These are phyloP conservation scores for Neonectria coccinea DNA, from an alignment of 2,329 filamentous ascomycete species.

Conservation along the genomic window DNA sequence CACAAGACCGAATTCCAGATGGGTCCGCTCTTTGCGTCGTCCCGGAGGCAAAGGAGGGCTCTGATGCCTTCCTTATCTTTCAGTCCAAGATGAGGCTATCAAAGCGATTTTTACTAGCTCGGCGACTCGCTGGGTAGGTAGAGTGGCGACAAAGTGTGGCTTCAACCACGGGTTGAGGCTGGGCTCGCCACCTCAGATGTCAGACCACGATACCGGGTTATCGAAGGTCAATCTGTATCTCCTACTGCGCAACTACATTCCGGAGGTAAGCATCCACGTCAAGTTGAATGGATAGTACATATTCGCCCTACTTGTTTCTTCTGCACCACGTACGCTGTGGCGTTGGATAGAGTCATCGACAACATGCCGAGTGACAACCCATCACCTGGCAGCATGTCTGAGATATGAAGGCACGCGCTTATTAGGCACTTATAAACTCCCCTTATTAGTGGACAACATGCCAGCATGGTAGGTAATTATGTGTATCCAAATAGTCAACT, in stretches of 20 bases:
- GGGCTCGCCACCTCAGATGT: not conserved
- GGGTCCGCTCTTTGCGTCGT: not conserved
- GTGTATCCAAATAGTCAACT: not conserved
- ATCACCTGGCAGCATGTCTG: not conserved
- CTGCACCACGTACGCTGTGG: not conserved
- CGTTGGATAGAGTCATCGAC: not conserved
- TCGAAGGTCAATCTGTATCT: not conserved
- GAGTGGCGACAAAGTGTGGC: not conserved
- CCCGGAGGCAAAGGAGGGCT: not conserved
- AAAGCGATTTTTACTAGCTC: not conserved
- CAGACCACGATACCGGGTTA: not conserved
- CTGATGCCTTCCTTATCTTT: not conserved
- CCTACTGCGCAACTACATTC: constrained; percentile 2
- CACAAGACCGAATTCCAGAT: constrained; percentile 19
- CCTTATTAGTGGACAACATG: no score
- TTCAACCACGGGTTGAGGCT: not conserved
- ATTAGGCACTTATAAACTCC: not conserved
- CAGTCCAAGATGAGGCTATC: no score
- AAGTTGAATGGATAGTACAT: not conserved
- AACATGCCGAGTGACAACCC: not conserved
- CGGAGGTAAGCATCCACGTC: constrained; percentile 7
- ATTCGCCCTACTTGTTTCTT: not conserved
- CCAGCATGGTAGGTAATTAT: not conserved
- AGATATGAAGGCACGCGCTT: not conserved
- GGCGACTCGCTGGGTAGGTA: not conserved